Evolutionary conservation across 495 filamentous ascomycete genomes (phyloP), one percentile per base, ranked within the genome.

Genomic region (Paragyromitra xinjiangensis): DNA sequence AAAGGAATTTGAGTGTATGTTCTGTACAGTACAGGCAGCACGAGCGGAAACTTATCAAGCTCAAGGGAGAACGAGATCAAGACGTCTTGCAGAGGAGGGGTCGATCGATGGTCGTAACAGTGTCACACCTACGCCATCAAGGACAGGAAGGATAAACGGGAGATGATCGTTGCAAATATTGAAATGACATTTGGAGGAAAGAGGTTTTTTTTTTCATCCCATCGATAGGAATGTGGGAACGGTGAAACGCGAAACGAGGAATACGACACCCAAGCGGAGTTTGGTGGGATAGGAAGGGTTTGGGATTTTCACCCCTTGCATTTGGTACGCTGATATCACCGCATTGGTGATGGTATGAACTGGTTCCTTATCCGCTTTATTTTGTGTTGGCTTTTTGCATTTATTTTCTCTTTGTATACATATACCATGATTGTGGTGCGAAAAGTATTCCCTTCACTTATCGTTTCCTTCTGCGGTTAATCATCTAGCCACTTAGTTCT

Each of bases 1-100:
- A 22, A 75, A 82, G 34, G 77, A 77, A 11, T 82, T 80, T 19
- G 77, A 71, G 58, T 82, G 81, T 61, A 53, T 40, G 51, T 82
- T 82, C 48, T 82, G 81, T 34, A 44, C 34, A n/a, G 62, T 62
- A 39, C 58, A 12, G 14, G 45, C 42, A 24, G 53, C 51, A 14
- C 66, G 61, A 34, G n/a, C 50, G 16, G 67, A 64, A 39, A 64
- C 51, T 34, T 58, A 44, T 16, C 71, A 76, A 12, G 48, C 34
- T 19, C 37, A 58, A 22, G 73, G 58, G 44, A 64, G 68, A 34
- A 45, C 58, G 26, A 64, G 73, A 39, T 16, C 68, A 39, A 76
- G 59, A 40, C 68, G 73, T 14, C 14, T 53, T n/a, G 59, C 29
- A 19, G 48, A 40, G 39, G 73, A 40, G 9, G 24, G 58, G 22